Percentiles rank a stretch among this genome's conserved stretches.
Conservation (phyloP, 208 protist species). For the Leishmania mexicana region DNA sequence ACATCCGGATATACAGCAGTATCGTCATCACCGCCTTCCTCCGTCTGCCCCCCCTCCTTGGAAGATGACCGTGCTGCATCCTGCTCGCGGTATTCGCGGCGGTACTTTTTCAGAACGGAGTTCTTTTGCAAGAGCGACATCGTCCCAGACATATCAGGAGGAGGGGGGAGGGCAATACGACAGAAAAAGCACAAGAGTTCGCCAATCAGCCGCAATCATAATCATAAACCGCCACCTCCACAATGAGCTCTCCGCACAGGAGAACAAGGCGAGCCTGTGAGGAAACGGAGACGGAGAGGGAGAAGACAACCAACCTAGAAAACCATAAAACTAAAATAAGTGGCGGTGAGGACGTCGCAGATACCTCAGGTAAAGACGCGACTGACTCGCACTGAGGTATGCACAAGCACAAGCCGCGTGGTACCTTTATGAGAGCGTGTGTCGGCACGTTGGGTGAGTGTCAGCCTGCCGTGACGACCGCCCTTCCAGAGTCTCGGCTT, state of each 20-base stretch:
- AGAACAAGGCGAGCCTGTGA: background rate
- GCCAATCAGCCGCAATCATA: background rate
- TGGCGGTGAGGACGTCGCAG: background rate
- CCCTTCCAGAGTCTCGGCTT: background rate
- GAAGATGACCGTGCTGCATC: background rate
- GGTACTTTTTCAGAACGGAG: slow-evolving; percentile 46
- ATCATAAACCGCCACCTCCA: background rate
- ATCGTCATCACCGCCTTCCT: background rate
- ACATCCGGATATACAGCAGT: background rate
- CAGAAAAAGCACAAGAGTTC: background rate
- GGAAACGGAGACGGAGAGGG: background rate
- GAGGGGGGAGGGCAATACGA: background rate
- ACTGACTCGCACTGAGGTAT: background rate
- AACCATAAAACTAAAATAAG: background rate
- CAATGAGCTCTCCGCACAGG: background rate
- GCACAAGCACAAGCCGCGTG: background rate
- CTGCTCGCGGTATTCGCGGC: slow-evolving; percentile 29
- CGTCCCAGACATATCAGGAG: background rate
- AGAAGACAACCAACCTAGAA: background rate
- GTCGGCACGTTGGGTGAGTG: background rate
- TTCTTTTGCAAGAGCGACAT: slow-evolving; percentile 57
- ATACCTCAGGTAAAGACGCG: background rate
- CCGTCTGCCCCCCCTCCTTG: background rate
- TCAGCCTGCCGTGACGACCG: background rate
- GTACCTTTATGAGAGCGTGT: background rate